These are phyloP conservation scores for Phylloporus sp. DNA, from an alignment of 768 basidiomycete species.

Conservation along the genomic window DNA sequence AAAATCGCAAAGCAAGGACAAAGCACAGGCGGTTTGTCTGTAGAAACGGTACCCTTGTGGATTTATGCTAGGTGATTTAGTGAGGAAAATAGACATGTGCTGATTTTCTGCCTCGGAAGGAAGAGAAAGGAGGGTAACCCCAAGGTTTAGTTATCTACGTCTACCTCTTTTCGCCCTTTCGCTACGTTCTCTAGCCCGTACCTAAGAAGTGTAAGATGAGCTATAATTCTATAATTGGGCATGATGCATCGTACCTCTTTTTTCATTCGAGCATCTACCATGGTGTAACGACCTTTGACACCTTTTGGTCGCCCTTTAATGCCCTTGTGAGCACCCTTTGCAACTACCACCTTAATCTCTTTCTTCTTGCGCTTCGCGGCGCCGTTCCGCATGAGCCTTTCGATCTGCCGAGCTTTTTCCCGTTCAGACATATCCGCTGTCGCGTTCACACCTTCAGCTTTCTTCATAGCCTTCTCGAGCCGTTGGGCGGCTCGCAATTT, in stretches of 20 bases:
- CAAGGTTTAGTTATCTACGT: slow-evolving; percentile 27
- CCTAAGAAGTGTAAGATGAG: slow-evolving; percentile 39
- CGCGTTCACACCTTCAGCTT: slow-evolving; percentile 88
- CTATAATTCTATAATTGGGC: neutral
- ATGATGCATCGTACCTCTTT: slow-evolving; percentile 59
- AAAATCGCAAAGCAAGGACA: slow-evolving; percentile 24
- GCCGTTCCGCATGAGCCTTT: slow-evolving; percentile 85
- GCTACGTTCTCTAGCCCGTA: slow-evolving; percentile 76
- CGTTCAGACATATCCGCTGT: slow-evolving; percentile 89
- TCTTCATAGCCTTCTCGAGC: slow-evolving; percentile 90
- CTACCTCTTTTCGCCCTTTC: slow-evolving; percentile 63
- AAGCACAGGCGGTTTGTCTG: slow-evolving; percentile 1
- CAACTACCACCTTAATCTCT: slow-evolving; percentile 84
- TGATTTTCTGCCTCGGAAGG: too few species aligned
- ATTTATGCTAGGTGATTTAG: neutral
- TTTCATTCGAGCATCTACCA: slow-evolving; percentile 92
- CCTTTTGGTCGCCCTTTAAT: slow-evolving; percentile 92
- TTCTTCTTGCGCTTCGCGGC: slow-evolving; percentile 65
- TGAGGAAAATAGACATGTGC: neutral
- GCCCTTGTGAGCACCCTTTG: slow-evolving; percentile 85
- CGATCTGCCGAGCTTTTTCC: slow-evolving; percentile 91
- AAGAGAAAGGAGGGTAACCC: neutral
- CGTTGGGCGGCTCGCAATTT: slow-evolving; percentile 83
- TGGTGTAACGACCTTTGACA: slow-evolving; percentile 89
- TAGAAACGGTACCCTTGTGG: slow-evolving; percentile 4